These are phyloP conservation scores for Fusarium penzigii DNA, from an alignment of 2,329 filamentous ascomycete genomes.

Conservation along the genomic window DNA sequence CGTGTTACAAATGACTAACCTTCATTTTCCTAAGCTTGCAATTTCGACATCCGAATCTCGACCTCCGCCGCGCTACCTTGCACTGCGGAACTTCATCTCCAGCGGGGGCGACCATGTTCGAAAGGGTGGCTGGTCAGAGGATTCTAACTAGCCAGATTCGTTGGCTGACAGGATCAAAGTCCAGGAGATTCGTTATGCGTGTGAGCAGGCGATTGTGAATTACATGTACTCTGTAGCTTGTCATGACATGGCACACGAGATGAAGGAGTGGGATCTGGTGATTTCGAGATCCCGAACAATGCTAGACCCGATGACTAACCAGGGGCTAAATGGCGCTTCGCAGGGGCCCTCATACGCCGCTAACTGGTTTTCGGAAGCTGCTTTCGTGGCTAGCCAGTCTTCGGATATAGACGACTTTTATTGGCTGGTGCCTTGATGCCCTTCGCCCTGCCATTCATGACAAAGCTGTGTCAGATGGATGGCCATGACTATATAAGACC, in stretches of 20 bases:
- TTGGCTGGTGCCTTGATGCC: constrained; percentile 28
- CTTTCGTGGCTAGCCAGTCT: constrained; percentile 25
- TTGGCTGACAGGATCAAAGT: too few relatives aligned
- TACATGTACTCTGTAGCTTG: too few relatives aligned
- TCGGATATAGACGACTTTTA: constrained; percentile 28
- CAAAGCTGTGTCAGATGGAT: background rate
- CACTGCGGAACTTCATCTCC: background rate
- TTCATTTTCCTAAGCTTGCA: constrained; percentile 54
- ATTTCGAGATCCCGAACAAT: too few relatives aligned
- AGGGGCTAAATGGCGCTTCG: too few relatives aligned
- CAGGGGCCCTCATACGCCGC: constrained; percentile 2
- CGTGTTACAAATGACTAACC: constrained; percentile 27
- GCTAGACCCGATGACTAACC: background rate
- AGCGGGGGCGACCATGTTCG: constrained; percentile 2
- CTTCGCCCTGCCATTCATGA: background rate
- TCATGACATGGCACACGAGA: too few relatives aligned
- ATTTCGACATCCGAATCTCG: constrained; percentile 50
- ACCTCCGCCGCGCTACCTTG: constrained; percentile 30
- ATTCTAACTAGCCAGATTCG: background rate
- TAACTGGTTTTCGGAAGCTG: constrained; percentile 17
- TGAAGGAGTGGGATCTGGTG: too few relatives aligned
- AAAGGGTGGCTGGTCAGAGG: too few relatives aligned
- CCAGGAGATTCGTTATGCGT: too few relatives aligned
- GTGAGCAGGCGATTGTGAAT: too few relatives aligned
- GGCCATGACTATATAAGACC: too few relatives aligned